These are phyloP conservation scores for Hypomontagnella submonticulosa DNA, from an alignment of 495 filamentous ascomycete species.

Conservation along the genomic window DNA sequence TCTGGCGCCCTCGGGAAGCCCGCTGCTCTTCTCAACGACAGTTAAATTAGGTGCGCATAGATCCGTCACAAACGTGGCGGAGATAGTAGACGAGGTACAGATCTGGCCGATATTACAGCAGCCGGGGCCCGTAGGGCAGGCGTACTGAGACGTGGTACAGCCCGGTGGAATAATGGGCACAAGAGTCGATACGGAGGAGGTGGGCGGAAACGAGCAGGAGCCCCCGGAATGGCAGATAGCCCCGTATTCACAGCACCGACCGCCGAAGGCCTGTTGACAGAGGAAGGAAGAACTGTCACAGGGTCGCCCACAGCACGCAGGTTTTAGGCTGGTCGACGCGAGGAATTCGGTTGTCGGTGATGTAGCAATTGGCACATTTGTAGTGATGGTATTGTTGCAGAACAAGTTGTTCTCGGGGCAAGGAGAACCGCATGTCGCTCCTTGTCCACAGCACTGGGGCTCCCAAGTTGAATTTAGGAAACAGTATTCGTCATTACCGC, in stretches of 20 bases:
- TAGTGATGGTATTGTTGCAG: slow-evolving; percentile 44
- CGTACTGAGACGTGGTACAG: slow-evolving; percentile 79
- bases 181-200: slow-evolving; percentile 18
- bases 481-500: slow-evolving; percentile 47
- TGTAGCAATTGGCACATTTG: slow-evolving; percentile 36
- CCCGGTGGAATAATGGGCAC: slow-evolving; percentile 51
- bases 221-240: slow-evolving; percentile 45
- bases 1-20: slow-evolving; percentile 52
- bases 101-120: slow-evolving; percentile 78
- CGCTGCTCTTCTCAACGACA: slow-evolving; percentile 14
- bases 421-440: slow-evolving; percentile 48
- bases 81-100: slow-evolving; percentile 67
- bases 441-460: slow-evolving; percentile 53
- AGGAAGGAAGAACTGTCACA: slow-evolving; percentile 54
- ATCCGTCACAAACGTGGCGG: slow-evolving; percentile 55
- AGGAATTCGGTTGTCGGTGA: slow-evolving; percentile 28
- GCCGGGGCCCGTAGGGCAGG: slow-evolving; percentile 75
- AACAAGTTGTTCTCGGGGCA: slow-evolving; percentile 39
- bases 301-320: slow-evolving; percentile 53
- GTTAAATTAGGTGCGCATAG: slow-evolving; percentile 39
- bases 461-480: slow-evolving; percentile 31
- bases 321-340: neutral
- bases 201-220: slow-evolving; percentile 46
- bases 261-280: slow-evolving; percentile 54
- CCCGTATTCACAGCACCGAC: slow-evolving; percentile 58